Percentiles rank a stretch among this genome's conserved stretches.
phyloP scores from a whole-genome alignment of 1,284 basidiomycete genomes.

The Pisolithus thermaeus region DNA sequence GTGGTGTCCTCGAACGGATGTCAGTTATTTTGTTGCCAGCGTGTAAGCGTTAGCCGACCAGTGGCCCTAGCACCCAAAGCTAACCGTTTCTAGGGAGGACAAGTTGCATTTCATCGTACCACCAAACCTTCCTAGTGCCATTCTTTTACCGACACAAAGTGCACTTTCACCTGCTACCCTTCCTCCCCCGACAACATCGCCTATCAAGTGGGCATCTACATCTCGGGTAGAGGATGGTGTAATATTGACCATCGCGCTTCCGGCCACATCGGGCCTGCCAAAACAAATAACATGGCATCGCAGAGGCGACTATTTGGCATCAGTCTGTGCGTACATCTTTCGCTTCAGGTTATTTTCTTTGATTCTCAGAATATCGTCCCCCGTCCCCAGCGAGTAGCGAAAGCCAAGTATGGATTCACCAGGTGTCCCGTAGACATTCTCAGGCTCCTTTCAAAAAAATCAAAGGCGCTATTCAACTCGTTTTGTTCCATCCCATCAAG shows the following conservation, averaged over 20 bases:
- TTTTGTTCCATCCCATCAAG: constrained; percentile 91
- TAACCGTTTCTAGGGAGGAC: constrained; percentile 55
- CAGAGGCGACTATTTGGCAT: constrained; percentile 94
- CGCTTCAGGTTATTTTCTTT: constrained; percentile 3
- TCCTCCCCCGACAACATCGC: constrained; percentile 56
- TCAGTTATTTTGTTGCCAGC: constrained; percentile 76
- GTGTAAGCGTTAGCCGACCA: constrained; percentile 49
- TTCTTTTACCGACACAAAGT: constrained; percentile 58
- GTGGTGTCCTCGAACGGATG: constrained; percentile 91
- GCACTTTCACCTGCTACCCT: constrained; percentile 60
- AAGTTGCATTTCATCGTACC: constrained; percentile 81
- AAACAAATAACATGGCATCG: constrained; percentile 92
- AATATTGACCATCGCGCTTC: constrained; percentile 55
- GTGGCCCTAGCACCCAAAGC: constrained; percentile 1
- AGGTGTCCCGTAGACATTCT: constrained; percentile 87
- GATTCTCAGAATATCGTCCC: constrained; percentile 9
- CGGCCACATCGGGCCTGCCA: constrained; percentile 66
- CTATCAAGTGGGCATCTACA: constrained; percentile 62
- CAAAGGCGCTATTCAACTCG: constrained; percentile 85
- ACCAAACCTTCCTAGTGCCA: constrained; percentile 57
- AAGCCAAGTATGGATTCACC: constrained; percentile 89
- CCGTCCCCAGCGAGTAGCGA: constrained; percentile 48
- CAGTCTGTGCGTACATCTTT: constrained; percentile 61
- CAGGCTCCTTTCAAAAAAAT: constrained; percentile 97
- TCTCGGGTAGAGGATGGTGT: constrained; percentile 44